Percentiles rank a stretch among this genome's conserved stretches.
phyloP scores from a whole-genome alignment of 257 asterid genomes.

The Plantago major region DNA sequence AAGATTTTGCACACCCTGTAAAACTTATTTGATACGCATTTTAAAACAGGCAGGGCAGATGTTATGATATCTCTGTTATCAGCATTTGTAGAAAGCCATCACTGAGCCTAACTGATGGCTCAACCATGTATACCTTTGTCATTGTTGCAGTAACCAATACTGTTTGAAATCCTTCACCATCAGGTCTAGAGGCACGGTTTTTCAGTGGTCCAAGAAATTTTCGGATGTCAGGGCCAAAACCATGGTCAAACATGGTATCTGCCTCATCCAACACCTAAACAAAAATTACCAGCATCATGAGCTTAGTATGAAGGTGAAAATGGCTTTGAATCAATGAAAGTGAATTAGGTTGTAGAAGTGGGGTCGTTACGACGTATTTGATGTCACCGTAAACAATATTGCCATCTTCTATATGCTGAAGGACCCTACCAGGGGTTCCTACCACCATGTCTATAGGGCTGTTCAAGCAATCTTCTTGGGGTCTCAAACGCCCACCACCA shows the following conservation, averaged over 20 bases:
- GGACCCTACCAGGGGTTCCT: conserved; percentile 97
- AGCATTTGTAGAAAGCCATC: not conserved
- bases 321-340: conserved; percentile 14
- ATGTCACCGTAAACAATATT: conserved; percentile 95
- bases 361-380: conserved; percentile 65
- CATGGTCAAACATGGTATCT: conserved; percentile 98
- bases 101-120: not conserved
- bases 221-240: conserved; percentile 93
- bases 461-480: conserved; percentile 90
- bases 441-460: conserved; percentile 93
- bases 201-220: conserved; percentile 86
- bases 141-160: conserved; percentile 95
- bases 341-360: not conserved
- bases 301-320: not conserved
- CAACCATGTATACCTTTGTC: conserved; percentile 61
- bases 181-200: conserved; percentile 67
- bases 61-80: not conserved
- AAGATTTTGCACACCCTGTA: conserved; percentile 80
- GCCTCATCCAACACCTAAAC: conserved; percentile 96
- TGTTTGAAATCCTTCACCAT: conserved; percentile 76
- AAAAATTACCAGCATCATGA: conserved; percentile 25
- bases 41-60: not conserved
- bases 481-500: conserved; percentile 94
- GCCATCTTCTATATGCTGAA: conserved; percentile 94
- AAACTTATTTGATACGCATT: conserved; percentile 7